Evolutionary conservation across 306 rosid genomes (phyloP).

Genomic region (Malus sieversii): DNA sequence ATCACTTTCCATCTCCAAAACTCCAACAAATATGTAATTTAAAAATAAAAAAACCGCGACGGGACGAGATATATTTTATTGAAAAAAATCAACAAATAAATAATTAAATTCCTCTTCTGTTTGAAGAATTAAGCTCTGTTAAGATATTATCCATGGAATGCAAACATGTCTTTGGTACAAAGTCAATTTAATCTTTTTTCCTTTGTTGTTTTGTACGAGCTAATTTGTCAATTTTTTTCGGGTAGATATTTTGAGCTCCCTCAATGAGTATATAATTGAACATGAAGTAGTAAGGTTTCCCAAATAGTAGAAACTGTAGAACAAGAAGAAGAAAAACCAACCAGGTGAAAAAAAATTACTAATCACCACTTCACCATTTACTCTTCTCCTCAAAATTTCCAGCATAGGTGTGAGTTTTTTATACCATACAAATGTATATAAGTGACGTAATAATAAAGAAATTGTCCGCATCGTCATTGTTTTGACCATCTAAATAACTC

Average conservation of each 20-base stretch:
- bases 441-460: too few relatives aligned
- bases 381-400: background rate
- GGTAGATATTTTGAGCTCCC: background rate
- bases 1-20: too few relatives aligned
- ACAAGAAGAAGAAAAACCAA: background rate
- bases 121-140: background rate
- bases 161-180: background rate
- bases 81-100: too few relatives aligned
- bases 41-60: too few relatives aligned
- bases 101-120: background rate
- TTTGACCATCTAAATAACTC: too few relatives aligned
- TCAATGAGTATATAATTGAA: too few relatives aligned
- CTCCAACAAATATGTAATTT: too few relatives aligned
- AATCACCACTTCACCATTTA: background rate
- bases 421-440: background rate
- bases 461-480: too few relatives aligned
- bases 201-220: background rate
- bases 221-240: background rate
- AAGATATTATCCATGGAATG: background rate
- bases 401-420: background rate
- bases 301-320: background rate
- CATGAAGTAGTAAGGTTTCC: too few relatives aligned
- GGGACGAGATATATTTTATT: too few relatives aligned
- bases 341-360: background rate
- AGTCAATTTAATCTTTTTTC: background rate